Evolutionary conservation across 108 stramenopile species (phyloP).

Genomic region (Mayamaea pseudoterrestris): DNA sequence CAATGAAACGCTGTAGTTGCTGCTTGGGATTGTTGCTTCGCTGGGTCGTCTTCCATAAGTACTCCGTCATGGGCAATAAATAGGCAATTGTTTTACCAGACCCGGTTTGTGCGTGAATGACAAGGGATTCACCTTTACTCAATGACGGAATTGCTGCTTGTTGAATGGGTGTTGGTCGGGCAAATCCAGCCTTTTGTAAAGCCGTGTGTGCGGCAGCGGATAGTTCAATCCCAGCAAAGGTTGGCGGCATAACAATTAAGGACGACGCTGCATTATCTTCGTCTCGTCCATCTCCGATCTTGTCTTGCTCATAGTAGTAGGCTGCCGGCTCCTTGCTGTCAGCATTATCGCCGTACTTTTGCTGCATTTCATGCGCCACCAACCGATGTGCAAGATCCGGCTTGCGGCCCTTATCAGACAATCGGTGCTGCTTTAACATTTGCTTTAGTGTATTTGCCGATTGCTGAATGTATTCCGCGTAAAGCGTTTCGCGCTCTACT

Average conservation of each 20-base stretch:
- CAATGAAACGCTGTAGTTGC: slow-evolving; percentile 34
- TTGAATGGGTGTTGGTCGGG: slow-evolving; percentile 70
- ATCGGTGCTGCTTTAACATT: slow-evolving; percentile 31
- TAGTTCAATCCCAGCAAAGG: slow-evolving; percentile 51
- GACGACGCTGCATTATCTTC: not conserved
- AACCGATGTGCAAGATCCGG: slow-evolving; percentile 67
- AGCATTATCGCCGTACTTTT: slow-evolving; percentile 4
- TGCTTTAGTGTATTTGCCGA: slow-evolving; percentile 63
- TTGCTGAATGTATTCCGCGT: slow-evolving; percentile 27
- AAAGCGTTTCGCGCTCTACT: slow-evolving; percentile 13
- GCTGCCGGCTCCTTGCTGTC: not conserved
- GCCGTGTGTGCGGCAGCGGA: slow-evolving; percentile 53
- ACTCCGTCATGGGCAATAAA: slow-evolving; percentile 72
- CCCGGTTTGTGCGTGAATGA: slow-evolving; percentile 76
- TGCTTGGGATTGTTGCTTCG: slow-evolving; percentile 12
- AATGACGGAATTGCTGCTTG: slow-evolving; percentile 35
- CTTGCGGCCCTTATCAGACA: slow-evolving; percentile 57
- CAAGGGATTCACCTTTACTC: slow-evolving; percentile 35
- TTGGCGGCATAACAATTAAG: not conserved
- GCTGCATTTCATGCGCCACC: slow-evolving; percentile 34
- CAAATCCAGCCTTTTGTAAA: slow-evolving; percentile 37
- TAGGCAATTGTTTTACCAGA: slow-evolving; percentile 78
- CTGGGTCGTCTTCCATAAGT: slow-evolving; percentile 39
- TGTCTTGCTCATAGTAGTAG: not conserved
- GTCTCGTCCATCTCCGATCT: not conserved